phyloP scores from a whole-genome alignment of 495 filamentous ascomycete genomes.

The Hapsidospora chrysogenum region DNA sequence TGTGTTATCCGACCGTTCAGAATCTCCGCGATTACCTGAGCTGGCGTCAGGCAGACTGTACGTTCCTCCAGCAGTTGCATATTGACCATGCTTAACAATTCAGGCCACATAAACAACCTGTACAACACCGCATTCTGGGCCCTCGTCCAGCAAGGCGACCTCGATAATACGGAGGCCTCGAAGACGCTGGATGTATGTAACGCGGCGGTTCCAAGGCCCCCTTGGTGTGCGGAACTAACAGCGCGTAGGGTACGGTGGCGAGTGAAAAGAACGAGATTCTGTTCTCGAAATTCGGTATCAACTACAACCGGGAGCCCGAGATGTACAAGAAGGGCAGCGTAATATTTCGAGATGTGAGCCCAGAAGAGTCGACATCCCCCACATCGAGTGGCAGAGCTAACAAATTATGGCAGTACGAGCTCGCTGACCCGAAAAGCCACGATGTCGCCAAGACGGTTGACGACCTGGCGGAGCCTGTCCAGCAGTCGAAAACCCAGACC shows the following conservation, averaged over 20 bases:
- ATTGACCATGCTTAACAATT: constrained; percentile 1
- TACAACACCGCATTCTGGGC: constrained; percentile 97
- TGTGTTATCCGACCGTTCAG: constrained; percentile 61
- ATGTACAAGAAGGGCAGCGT: constrained; percentile 90
- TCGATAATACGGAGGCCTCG: constrained; percentile 64
- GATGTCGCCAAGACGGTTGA: constrained; percentile 18
- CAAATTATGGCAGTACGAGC: constrained; percentile 33
- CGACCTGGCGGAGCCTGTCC: constrained; percentile 18
- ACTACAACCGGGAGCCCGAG: constrained; percentile 91
- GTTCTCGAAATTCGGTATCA: constrained; percentile 76
- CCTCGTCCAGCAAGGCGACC: constrained; percentile 58
- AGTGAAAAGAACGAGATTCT: constrained; percentile 92
- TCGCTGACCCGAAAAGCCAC: constrained; percentile 31
- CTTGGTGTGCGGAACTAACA: too few relatives aligned
- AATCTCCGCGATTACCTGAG: constrained; percentile 89
- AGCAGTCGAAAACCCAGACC: constrained; percentile 53
- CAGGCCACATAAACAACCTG: constrained; percentile 93
- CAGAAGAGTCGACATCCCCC: neutral
- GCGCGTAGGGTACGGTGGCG: constrained; percentile 53
- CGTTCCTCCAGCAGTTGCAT: constrained; percentile 10
- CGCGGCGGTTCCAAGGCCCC: too few relatives aligned
- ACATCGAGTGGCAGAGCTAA: neutral
- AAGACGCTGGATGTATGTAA: constrained; percentile 51
- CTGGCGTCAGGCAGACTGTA: constrained; percentile 94
- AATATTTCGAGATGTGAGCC: constrained; percentile 61